Base-by-base conservation (phyloP, 371 early-diverging fungal species). In the Chytridium lagenaria region DNA sequence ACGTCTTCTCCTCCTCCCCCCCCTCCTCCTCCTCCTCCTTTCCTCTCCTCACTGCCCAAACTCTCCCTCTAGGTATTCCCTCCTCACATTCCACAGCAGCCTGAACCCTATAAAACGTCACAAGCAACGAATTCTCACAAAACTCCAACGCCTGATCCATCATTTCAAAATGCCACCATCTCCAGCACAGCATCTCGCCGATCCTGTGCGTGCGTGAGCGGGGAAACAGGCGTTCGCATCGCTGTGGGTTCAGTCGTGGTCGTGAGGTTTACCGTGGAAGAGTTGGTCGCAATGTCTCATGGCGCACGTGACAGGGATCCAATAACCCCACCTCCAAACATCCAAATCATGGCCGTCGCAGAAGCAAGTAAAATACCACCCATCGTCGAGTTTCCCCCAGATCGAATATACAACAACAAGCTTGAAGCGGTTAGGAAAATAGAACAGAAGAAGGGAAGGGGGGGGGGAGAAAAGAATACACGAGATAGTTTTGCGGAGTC, bases 241-340 rank as follows among this genome's bases (percentile, higher is more conserved):
- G 55, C 55, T 16, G 26, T 26, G 30, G 16, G 5, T 28, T 10
- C 19, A 26, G 30, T 55, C 10, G 55, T 55, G 23, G 55, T 55
- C 16, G 55, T 16, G 23, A 5, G 5, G 19, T 10, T 28, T 10
- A 10, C 10, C 16, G 26, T 10, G 19, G 55, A 26, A 55, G 30
- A 23, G 55, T 7, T 55, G 55, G 26, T 55, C n/a, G 55, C 10
- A 7, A 26, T 5, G n/a, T n/a, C n/a, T n/a, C n/a, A n/a, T n/a
- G n/a, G n/a, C n/a, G n/a, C n/a, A n/a, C n/a, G n/a, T n/a, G 98
- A 98, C 16, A 98, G 95, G 77, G 90, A 95, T 5, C 93, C 92
- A 34, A 95, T 92, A 39, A 96, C 92, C 78, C 90, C 83, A 0
- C 93, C 93, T 0, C 97, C 97, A 0, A 89, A 81, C 30, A 97